These are phyloP conservation scores for Candida sakaeoensis DNA, from an alignment of 805 yeast species.

Conservation along the genomic window DNA sequence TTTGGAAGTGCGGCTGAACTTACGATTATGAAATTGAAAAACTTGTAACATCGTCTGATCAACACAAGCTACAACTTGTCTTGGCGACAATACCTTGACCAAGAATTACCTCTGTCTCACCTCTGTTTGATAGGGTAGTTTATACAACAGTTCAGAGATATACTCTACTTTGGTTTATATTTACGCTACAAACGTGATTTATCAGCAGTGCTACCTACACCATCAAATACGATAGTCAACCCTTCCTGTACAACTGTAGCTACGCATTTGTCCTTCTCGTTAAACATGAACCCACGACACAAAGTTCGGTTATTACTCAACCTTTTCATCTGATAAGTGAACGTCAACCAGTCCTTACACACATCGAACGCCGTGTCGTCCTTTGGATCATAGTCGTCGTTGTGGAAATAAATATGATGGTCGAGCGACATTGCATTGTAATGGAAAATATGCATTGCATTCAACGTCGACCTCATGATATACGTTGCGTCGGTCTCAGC, in stretches of 20 bases:
- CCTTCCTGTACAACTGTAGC: slow-evolving; percentile 44
- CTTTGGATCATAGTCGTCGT: slow-evolving; percentile 18
- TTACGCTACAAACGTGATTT: slow-evolving; percentile 8
- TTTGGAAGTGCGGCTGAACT: background rate
- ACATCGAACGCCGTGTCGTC: slow-evolving; percentile 22
- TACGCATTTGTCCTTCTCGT: slow-evolving; percentile 26
- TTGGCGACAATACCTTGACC: too few relatives aligned
- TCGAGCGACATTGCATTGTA: slow-evolving; percentile 45
- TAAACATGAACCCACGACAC: slow-evolving; percentile 35
- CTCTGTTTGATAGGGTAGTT: too few relatives aligned
- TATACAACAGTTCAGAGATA: too few relatives aligned
- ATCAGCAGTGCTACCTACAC: slow-evolving; percentile 16
- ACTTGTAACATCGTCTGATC: too few relatives aligned
- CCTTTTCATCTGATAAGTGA: slow-evolving; percentile 33
- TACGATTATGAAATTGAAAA: too few relatives aligned
- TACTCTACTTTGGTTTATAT: too few relatives aligned
- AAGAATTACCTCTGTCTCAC: too few relatives aligned
- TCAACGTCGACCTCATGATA: slow-evolving; percentile 26
- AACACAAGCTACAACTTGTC: too few relatives aligned
- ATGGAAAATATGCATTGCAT: slow-evolving; percentile 35
- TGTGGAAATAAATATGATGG: slow-evolving; percentile 42
- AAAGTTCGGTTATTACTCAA: slow-evolving; percentile 33
- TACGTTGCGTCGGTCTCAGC: slow-evolving; percentile 28
- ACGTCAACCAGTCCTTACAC: slow-evolving; percentile 34
- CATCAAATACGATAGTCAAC: slow-evolving; percentile 28